Percentiles rank a stretch among this genome's conserved stretches.
Evolutionary conservation across 768 basidiomycete species (phyloP).

Genomic region (Boletus sensibilis): DNA sequence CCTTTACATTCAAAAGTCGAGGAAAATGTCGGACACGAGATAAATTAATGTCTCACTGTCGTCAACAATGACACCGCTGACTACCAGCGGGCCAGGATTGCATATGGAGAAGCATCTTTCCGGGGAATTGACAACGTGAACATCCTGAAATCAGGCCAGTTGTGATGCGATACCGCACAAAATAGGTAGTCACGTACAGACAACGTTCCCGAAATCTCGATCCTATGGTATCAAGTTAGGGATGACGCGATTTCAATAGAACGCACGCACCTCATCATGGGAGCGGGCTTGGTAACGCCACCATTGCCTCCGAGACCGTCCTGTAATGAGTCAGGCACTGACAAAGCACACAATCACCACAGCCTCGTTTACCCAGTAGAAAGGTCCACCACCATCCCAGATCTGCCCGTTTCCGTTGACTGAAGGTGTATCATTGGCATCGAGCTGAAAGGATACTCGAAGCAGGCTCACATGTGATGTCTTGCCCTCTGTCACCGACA

Average conservation of each 20-base stretch:
- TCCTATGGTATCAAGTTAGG: conserved; percentile 21
- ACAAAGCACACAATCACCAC: not conserved
- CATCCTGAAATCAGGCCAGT: conserved; percentile 21
- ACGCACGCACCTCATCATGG: conserved; percentile 41
- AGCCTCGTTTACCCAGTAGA: conserved; percentile 38
- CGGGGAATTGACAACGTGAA: conserved; percentile 43
- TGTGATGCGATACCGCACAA: not conserved
- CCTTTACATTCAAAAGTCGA: conserved; percentile 35
- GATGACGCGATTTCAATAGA: not conserved
- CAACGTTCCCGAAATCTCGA: conserved; percentile 41
- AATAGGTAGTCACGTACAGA: conserved; percentile 24
- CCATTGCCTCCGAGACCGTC: conserved; percentile 25
- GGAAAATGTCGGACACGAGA: not conserved
- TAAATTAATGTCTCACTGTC: conserved; percentile 44
- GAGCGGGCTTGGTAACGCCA: conserved; percentile 25
- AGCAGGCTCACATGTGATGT: conserved; percentile 46
- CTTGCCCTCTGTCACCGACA: conserved; percentile 39
- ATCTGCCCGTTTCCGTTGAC: conserved; percentile 42
- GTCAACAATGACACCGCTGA: conserved; percentile 51
- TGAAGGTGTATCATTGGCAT: not conserved
- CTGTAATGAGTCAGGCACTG: conserved; percentile 11
- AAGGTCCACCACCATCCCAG: conserved; percentile 44
- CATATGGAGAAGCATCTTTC: conserved; percentile 32
- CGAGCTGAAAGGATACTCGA: not conserved
- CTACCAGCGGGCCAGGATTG: conserved; percentile 34